These are phyloP conservation scores for Hyphopichia homilentoma DNA, from an alignment of 805 yeast species.

Conservation along the genomic window DNA sequence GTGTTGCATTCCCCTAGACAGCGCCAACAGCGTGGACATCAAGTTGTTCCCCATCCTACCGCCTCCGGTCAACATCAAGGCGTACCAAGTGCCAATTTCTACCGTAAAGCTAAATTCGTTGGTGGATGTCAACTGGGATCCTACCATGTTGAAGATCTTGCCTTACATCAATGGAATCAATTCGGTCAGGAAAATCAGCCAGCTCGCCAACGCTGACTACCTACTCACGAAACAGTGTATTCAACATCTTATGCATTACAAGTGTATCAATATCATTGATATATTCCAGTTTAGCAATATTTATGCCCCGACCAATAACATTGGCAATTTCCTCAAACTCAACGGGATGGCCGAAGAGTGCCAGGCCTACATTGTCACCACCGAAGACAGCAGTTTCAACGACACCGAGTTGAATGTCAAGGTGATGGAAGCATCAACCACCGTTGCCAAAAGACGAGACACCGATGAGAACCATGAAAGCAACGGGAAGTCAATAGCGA, in stretches of 20 bases:
- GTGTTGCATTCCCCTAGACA: constrained; percentile 90
- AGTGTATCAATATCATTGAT: constrained; percentile 77
- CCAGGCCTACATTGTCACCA: constrained; percentile 68
- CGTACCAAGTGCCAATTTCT: constrained; percentile 90
- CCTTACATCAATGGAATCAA: constrained; percentile 89
- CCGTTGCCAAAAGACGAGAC: constrained; percentile 8
- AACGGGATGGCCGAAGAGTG: constrained; percentile 77
- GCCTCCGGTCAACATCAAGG: constrained; percentile 69
- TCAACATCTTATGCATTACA: constrained; percentile 86
- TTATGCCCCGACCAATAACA: constrained; percentile 82
- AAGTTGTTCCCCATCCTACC: constrained; percentile 89
- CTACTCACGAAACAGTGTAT: constrained; percentile 79
- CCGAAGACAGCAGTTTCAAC: constrained; percentile 1
- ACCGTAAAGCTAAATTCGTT: constrained; percentile 69
- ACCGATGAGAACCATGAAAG: background rate
- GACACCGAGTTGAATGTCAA: background rate
- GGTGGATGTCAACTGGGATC: constrained; percentile 94
- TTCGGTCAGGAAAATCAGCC: constrained; percentile 72
- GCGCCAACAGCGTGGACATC: constrained; percentile 85
- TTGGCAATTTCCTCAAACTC: constrained; percentile 58
- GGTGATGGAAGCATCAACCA: too few relatives aligned
- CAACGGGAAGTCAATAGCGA: background rate
- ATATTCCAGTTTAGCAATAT: constrained; percentile 85
- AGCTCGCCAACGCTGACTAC: constrained; percentile 77
- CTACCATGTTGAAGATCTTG: constrained; percentile 84